Conservation (phyloP, 768 basidiomycete species). For the Gymnopilus dilepis region DNA sequence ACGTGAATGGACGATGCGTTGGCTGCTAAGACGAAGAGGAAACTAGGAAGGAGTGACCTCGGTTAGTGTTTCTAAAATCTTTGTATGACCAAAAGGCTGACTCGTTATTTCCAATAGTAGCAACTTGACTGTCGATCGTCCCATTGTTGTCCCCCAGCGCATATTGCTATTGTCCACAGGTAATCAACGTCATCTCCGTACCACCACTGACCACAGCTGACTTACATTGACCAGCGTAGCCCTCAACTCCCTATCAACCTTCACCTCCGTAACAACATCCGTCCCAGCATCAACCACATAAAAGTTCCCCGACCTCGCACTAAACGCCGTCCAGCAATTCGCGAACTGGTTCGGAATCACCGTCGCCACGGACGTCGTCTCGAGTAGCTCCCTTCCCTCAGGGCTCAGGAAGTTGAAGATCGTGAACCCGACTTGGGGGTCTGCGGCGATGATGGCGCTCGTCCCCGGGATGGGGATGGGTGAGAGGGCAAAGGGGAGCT, state of each 20-base stretch:
- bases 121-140: constrained; percentile 47
- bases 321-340: constrained; percentile 50
- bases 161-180: constrained; percentile 38
- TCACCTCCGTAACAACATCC: constrained; percentile 47
- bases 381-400: constrained; percentile 7
- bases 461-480: constrained; percentile 38
- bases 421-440: constrained; percentile 43
- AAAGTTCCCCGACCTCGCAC: constrained; percentile 46
- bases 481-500: constrained; percentile 55
- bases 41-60: constrained; percentile 18
- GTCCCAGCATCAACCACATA: constrained; percentile 51
- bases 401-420: constrained; percentile 36
- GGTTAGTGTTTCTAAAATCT: background rate
- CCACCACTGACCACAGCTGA: background rate
- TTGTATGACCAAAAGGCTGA: constrained; percentile 21
- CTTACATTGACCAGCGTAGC: constrained; percentile 48
- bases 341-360: constrained; percentile 41
- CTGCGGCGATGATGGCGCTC: constrained; percentile 43
- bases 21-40: background rate
- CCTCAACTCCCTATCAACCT: constrained; percentile 45
- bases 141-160: constrained; percentile 36
- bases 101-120: constrained; percentile 42
- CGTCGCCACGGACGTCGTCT: constrained; percentile 29
- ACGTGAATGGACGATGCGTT: background rate
- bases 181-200: background rate